A percentile compares a stretch with the other conserved stretches of the same genome.
These are phyloP conservation scores for Apophysomyces ossiformis DNA, from an alignment of 371 early-diverging fungal species.

Conservation along the genomic window DNA sequence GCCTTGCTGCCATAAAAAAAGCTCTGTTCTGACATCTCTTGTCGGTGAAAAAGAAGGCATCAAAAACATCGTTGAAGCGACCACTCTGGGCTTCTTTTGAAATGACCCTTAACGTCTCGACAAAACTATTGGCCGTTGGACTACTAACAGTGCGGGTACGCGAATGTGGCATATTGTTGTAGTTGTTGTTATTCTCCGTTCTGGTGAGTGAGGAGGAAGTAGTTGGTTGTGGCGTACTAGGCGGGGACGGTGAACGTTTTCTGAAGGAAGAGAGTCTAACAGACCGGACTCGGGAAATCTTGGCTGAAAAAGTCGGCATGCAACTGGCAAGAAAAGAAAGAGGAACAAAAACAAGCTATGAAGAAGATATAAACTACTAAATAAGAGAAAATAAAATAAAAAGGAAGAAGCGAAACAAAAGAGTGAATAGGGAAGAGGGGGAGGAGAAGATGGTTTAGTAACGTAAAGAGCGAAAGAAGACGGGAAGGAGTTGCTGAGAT, in stretches of 20 bases:
- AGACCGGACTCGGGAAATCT: constrained; percentile 39
- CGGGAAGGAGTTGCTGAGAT: constrained; percentile 21
- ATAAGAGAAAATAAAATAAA: constrained; percentile 15
- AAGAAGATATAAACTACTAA: constrained; percentile 11
- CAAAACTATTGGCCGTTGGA: constrained; percentile 29
- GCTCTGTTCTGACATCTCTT: constrained; percentile 53
- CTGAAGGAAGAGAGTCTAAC: constrained; percentile 31
- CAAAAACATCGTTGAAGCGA: constrained; percentile 48
- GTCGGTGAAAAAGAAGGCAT: constrained; percentile 51
- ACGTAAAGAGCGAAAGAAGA: not conserved
- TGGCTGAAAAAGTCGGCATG: constrained; percentile 41
- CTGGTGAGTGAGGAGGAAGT: constrained; percentile 17
- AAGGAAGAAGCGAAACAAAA: constrained; percentile 14
- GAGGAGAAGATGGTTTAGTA: not conserved
- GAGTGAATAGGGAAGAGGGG: constrained; percentile 16
- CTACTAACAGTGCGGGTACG: constrained; percentile 6
- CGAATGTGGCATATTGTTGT: not conserved
- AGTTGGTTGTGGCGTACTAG: constrained; percentile 13
- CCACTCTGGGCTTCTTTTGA: constrained; percentile 41
- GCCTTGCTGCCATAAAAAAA: constrained; percentile 47
- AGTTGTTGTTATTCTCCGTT: constrained; percentile 2
- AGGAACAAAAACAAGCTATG: not conserved
- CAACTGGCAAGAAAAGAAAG: constrained; percentile 12
- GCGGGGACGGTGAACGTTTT: constrained; percentile 18
- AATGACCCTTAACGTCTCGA: constrained; percentile 44